Evolutionary conservation across 2,329 filamentous ascomycete genomes (phyloP), one percentile per base, ranked within the genome.

Genomic region (Alternaria ventricosa): DNA sequence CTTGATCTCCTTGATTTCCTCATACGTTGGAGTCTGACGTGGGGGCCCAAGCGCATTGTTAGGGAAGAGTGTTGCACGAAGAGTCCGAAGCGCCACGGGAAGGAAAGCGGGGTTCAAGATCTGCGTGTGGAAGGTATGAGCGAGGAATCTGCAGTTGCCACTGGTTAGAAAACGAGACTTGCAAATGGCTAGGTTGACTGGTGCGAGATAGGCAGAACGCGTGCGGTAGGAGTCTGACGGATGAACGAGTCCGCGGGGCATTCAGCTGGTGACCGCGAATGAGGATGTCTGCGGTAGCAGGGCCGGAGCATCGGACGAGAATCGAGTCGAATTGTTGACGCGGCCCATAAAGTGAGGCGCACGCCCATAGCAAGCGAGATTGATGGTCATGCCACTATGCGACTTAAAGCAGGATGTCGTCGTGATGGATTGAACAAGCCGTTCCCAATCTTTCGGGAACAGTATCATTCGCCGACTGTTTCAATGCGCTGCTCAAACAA

Each of bases 51-150:
- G 89, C 20, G 88, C 85, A 80, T 96, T 96, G 81, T 93, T 91
- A 70, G 96, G 95, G 78, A 97, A 98, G 60, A 98, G 84, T 64
- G 92, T 88, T 73, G 87, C 88, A 77, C 96, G 92, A 74, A 92
- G 85, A 70, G 89, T 87, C 77, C 89, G 88, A 73, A 95, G 86
- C 30, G 84, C 72, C 53, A 79, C 74, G 59, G 84, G 83, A 30
- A 86, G 69, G 63, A 80, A 78, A 66, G 78, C 74, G 65, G 83
- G 80, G 73, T 81, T 79, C 61, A 84, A 74, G 56, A 85, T 66
- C 51, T 69, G 77, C 49, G 73, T 76, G 66, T 80, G 79, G 66
- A 85, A 72, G 62, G 79, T 75, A 73, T 82, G 77, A 51, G 83
- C 84, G 67, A 85, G 78, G 54, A 84, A 78, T 67, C 84, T 86